Evolutionary conservation across 305 asterid species (phyloP).

Genomic region (Plantago coronopus): DNA sequence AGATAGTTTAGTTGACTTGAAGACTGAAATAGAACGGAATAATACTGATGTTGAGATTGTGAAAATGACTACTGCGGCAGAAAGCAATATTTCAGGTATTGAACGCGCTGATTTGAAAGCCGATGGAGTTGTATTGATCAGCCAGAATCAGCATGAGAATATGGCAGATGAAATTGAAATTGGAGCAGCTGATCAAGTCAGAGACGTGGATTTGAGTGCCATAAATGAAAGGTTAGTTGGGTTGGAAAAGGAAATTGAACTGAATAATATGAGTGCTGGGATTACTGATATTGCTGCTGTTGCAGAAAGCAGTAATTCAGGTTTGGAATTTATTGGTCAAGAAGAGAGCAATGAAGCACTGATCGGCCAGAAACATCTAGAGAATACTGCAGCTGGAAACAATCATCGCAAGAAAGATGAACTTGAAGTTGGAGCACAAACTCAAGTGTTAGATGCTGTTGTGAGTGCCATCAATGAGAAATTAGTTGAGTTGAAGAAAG

Average conservation of each 20-base stretch:
- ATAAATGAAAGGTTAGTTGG: constrained; percentile 24
- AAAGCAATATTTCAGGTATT: constrained; percentile 13
- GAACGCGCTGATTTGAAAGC: constrained; percentile 16
- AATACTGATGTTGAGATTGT: constrained; percentile 9
- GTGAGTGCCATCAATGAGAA: constrained; percentile 21
- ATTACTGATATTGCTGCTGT: constrained; percentile 13
- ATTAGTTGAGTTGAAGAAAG: constrained; percentile 25
- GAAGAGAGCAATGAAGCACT: constrained; percentile 14
- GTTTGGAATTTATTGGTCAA: constrained; percentile 13
- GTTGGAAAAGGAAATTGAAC: constrained; percentile 24
- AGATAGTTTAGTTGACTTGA: constrained; percentile 27
- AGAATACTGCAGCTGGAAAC: constrained; percentile 28
- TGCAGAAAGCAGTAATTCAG: constrained; percentile 23
- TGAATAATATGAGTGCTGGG: constrained; percentile 10
- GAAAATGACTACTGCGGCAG: constrained; percentile 23
- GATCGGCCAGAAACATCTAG: constrained; percentile 13
- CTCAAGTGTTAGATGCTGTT: constrained; percentile 28
- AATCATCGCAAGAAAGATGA: constrained; percentile 23
- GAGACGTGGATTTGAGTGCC: constrained; percentile 21
- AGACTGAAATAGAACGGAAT: constrained; percentile 6
- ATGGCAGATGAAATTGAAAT: constrained; percentile 25
- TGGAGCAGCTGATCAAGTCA: constrained; percentile 30
- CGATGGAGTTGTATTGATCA: constrained; percentile 24
- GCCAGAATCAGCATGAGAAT: constrained; percentile 20
- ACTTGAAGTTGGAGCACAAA: constrained; percentile 25